These are phyloP conservation scores for Hygrocybe coccinea DNA, from an alignment of 768 basidiomycete genomes.

Conservation along the genomic window DNA sequence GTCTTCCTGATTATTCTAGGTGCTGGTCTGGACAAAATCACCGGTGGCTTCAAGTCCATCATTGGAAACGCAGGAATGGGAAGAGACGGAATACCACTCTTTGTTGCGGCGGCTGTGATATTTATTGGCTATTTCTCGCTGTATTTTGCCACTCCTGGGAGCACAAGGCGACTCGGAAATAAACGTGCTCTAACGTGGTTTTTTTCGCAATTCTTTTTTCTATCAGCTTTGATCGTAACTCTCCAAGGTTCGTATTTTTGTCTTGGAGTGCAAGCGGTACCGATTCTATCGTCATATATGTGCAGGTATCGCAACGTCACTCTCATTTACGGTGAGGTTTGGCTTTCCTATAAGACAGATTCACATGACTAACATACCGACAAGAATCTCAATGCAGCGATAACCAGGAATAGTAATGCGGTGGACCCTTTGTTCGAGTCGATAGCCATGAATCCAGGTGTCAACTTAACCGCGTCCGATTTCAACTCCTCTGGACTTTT, in stretches of 20 bases:
- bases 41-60: slow-evolving; percentile 2
- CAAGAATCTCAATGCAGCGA: neutral
- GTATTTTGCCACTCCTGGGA: neutral
- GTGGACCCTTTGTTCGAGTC: neutral
- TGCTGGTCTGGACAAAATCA: slow-evolving; percentile 1
- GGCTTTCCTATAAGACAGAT: neutral
- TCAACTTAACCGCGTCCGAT: neutral
- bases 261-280: neutral
- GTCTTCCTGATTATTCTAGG: slow-evolving; percentile 1
- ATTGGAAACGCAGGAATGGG: slow-evolving; percentile 2
- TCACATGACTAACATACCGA: neutral
- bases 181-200: neutral
- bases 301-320: slow-evolving; percentile 1
- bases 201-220: neutral
- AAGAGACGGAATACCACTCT: neutral
- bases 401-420: neutral
- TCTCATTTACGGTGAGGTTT: neutral
- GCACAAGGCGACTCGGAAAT: neutral
- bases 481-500: neutral
- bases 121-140: neutral
- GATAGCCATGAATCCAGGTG: neutral
- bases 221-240: neutral
- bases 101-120: neutral
- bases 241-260: neutral
- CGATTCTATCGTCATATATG: neutral